phyloP scores from a whole-genome alignment of 768 basidiomycete species.

The Boletus sp. region DNA sequence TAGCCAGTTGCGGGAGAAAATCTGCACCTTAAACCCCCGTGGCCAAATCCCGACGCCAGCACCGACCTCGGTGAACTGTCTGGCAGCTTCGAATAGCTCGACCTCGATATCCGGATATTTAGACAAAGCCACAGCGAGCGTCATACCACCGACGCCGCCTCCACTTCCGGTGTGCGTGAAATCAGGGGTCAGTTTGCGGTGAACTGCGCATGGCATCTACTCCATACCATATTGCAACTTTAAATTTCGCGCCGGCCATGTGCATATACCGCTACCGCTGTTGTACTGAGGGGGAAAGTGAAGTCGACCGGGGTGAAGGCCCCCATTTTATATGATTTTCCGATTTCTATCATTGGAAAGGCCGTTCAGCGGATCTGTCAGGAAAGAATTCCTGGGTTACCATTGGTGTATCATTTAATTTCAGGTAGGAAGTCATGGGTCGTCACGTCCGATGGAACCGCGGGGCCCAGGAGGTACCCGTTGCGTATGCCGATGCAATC shows the following conservation, averaged over 20 bases:
- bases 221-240: conserved; percentile 27
- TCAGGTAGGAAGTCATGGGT: not conserved
- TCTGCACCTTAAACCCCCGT: conserved; percentile 27
- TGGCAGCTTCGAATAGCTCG: conserved; percentile 53
- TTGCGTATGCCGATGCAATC: conserved; percentile 22
- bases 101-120: conserved; percentile 52
- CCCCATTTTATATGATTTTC: not conserved
- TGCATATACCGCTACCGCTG: not conserved
- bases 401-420: not conserved
- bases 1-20: not conserved
- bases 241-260: conserved; percentile 24
- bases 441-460: conserved; percentile 23
- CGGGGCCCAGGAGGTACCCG: conserved; percentile 3
- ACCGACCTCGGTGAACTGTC: conserved; percentile 51
- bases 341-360: not conserved
- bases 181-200: not conserved
- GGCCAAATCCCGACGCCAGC: conserved; percentile 55
- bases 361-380: not conserved
- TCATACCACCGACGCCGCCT: conserved; percentile 41
- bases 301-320: not conserved
- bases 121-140: conserved; percentile 35
- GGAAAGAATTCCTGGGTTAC: not conserved
- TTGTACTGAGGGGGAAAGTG: not conserved
- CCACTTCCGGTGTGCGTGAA: conserved; percentile 27
- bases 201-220: not conserved